Base-by-base conservation (phyloP, 2,329 filamentous ascomycete species). In the Aspergillus fumigatus region DNA sequence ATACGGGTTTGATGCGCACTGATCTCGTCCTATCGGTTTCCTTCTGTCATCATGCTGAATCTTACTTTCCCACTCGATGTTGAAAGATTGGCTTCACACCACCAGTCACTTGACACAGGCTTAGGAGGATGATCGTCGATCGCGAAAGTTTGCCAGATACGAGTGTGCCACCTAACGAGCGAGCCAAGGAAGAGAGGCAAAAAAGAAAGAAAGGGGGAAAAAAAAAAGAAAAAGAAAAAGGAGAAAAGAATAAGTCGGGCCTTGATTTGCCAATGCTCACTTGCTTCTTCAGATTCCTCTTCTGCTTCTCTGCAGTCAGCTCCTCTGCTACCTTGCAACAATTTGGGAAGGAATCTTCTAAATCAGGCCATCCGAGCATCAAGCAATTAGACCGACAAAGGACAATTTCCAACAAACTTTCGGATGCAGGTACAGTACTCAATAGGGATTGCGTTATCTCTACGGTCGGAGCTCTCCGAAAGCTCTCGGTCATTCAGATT, bases 391-490 rank as follows among this genome's bases (percentile, higher is more conserved):
- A 47, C 14, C 17, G 11, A 14, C 19, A 38, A 40, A 49, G 32
- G 52, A 48, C 41, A 45, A 45, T 23, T 5, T 19, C 41, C 8
- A 21, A 26, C 23, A 7, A 6, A 47, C 23, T 25, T 7, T 47
- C 43, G 40, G 43, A 47, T 53, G 52, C 52, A 53, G 52, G 52
- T 53, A 53, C 52, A 48, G 41, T 53, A 8, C 23, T 53, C 40
- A 45, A 53, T 53, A 53, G 27, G 45, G 48, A 53, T 53, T 47
- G 52, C 43, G 45, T 38, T 53, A 48, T 35, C 45, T 21, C 40
- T 32, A 17, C 19, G 23, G 32, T 53, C 52, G 52, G 52, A 48
- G 45, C 47, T 40, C 35, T 49, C 52, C 52, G 52, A 17, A 53
- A 27, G 21, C 32, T 7, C 29, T 41, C 25, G 7, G 29, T 26